Percentiles rank a stretch among this genome's conserved stretches.
Evolutionary conservation across 2,329 filamentous ascomycete species (phyloP).

Genomic region (Sporothrix variecibatus): DNA sequence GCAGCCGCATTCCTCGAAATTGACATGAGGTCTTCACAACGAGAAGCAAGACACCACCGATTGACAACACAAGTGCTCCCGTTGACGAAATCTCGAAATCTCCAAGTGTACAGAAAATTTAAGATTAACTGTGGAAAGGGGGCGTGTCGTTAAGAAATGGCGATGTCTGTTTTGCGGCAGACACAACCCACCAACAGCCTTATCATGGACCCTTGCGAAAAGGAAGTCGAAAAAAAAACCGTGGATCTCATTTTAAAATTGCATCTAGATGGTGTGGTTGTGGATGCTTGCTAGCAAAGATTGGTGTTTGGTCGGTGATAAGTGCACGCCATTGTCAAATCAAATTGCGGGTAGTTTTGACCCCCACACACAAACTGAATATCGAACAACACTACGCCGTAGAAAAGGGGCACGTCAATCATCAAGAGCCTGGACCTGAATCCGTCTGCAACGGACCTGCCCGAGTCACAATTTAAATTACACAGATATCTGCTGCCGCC

Average conservation of each 20-base stretch:
- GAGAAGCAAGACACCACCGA: not conserved
- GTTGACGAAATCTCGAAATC: not conserved
- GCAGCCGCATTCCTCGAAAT: not conserved
- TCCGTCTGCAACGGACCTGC: not conserved
- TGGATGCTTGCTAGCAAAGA: too few relatives aligned
- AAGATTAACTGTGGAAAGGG: not conserved
- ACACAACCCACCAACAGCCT: not conserved
- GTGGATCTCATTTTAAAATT: slow-evolving; percentile 10
- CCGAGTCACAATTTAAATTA: not conserved
- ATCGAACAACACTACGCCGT: not conserved
- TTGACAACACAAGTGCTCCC: not conserved
- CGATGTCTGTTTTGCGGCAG: not conserved
- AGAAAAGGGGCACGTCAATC: not conserved
- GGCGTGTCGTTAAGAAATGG: not conserved
- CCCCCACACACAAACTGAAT: slow-evolving; percentile 24
- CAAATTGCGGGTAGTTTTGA: slow-evolving; percentile 15
- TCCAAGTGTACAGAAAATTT: not conserved
- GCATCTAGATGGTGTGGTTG: not conserved
- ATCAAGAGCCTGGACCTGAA: not conserved
- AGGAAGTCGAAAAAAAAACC: not conserved
- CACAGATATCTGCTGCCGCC: not conserved
- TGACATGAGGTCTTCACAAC: too few relatives aligned
- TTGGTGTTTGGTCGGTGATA: not conserved
- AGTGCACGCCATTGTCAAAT: slow-evolving; percentile 22
- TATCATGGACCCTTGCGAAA: not conserved